Conservation (phyloP, 805 yeast species). For the Aciculoconidium aculeatum region DNA sequence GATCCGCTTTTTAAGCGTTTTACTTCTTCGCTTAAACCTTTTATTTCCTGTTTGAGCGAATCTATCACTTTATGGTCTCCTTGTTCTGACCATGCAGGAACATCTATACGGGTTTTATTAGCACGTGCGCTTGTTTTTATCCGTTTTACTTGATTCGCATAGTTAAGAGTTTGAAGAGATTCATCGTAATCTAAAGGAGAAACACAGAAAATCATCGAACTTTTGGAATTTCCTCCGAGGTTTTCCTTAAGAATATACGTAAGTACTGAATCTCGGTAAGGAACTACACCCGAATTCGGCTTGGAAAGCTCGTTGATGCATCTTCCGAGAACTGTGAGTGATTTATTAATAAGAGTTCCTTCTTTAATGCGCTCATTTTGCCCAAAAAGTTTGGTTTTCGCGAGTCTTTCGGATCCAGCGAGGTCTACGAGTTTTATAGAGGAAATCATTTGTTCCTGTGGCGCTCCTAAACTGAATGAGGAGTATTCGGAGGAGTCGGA, state of each 20-base stretch:
- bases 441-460: slow-evolving; percentile 48
- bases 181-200: slow-evolving; percentile 79
- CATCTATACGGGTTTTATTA: slow-evolving; percentile 27
- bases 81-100: too few species aligned
- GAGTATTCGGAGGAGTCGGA: too few species aligned
- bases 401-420: slow-evolving; percentile 77
- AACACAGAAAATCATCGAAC: slow-evolving; percentile 81
- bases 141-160: slow-evolving; percentile 70
- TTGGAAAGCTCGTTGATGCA: slow-evolving; percentile 49
- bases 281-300: slow-evolving; percentile 40
- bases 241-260: slow-evolving; percentile 74
- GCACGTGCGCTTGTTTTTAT: slow-evolving; percentile 58
- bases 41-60: slow-evolving; percentile 27
- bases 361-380: slow-evolving; percentile 55
- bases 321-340: slow-evolving; percentile 72
- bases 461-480: too few species aligned
- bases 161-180: slow-evolving; percentile 66
- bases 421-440: slow-evolving; percentile 67
- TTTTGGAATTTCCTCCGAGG: slow-evolving; percentile 81
- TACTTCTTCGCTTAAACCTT: slow-evolving; percentile 21
- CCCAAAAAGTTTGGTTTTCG: slow-evolving; percentile 56
- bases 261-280: slow-evolving; percentile 68
- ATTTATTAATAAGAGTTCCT: slow-evolving; percentile 72
- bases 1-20: slow-evolving; percentile 8
- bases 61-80: slow-evolving; percentile 24